Base-by-base conservation (phyloP, 1,284 basidiomycete species). In the Austroboletus novae-zelandiae region DNA sequence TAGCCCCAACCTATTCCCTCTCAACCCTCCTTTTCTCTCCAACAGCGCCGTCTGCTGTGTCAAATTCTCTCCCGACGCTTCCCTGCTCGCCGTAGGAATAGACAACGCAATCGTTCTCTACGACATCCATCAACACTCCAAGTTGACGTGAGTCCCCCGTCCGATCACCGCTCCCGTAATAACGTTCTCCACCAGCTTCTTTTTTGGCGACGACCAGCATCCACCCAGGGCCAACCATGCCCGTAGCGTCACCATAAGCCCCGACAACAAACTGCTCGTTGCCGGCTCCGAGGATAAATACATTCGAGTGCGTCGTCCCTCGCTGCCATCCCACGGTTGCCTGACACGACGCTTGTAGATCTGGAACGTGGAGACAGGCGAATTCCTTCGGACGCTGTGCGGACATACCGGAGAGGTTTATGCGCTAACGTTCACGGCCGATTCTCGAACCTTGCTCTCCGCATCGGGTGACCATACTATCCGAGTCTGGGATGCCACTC, bases 261-360 rank as follows among this genome's bases (percentile, higher is more conserved):
- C 68, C 4, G 57, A 70, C 43, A 60, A 57, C 47, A 55, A 59
- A 30, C 23, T 67, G 0, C 59, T 68, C 11, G 61, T 57, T 10
- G 67, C 70, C 13, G 66, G 66, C 2, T 68, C 69, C 23, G 66
- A 68, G 54, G 66, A 68, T 44, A 55, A 46, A 30, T 57, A 64
- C 39, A 57, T 68, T 36, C 63, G 66, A 40, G 66, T 71, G 39
- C 45, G 66, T 56, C 34, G 17, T 17, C 34, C 15, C 30, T 18
- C 35, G 29, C 20, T 20, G 9, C 35, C 13, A 46, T 36, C 7
- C 14, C 14, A 1, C 25, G 2, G 20, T 29, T 6, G 5, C 45
- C 34, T 39, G 53, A 18, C 50, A 40, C 39, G 23, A 25, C 29
- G 6, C 3, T 30, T 23, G 20, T 41, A 68, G 66, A 50, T 68